Evolutionary conservation across 768 basidiomycete species (phyloP).

Genomic region (Leucogyrophana mollusca): DNA sequence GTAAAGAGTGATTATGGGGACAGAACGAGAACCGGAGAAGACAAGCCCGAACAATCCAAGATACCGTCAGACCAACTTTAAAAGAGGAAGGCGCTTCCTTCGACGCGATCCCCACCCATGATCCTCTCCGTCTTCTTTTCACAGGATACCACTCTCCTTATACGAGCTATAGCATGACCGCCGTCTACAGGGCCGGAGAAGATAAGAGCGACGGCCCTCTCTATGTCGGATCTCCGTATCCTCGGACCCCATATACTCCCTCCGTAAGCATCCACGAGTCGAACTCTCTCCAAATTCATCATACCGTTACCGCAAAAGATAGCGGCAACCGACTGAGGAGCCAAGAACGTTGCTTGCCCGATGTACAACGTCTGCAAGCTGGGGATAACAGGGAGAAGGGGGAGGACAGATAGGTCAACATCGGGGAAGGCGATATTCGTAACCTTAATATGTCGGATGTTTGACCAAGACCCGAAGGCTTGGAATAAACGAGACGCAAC

Average conservation of each 20-base stretch:
- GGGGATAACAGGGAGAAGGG: constrained; percentile 36
- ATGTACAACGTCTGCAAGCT: constrained; percentile 43
- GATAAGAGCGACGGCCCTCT: constrained; percentile 29
- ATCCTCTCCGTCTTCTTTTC: constrained; percentile 52
- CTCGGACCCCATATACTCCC: constrained; percentile 61
- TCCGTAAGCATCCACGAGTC: constrained; percentile 52
- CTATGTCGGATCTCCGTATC: constrained; percentile 48
- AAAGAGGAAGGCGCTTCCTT: constrained; percentile 21
- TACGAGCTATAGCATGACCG: constrained; percentile 25
- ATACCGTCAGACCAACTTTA: constrained; percentile 1
- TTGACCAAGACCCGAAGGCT: constrained; percentile 36
- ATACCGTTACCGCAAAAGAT: constrained; percentile 28
- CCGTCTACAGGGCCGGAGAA: constrained; percentile 7
- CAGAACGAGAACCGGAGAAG: neutral
- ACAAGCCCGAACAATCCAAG: neutral
- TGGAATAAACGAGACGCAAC: constrained; percentile 23
- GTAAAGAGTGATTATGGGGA: neutral
- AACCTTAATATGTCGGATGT: constrained; percentile 44
- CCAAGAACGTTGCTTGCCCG: constrained; percentile 49
- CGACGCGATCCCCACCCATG: constrained; percentile 51
- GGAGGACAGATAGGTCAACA: constrained; percentile 5
- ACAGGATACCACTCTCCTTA: constrained; percentile 44
- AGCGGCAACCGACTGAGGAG: constrained; percentile 36
- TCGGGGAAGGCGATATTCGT: constrained; percentile 44
- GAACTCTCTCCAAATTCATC: constrained; percentile 30